These are phyloP conservation scores for Apocynum venetum DNA, from an alignment of 257 asterid species.

Conservation along the genomic window DNA sequence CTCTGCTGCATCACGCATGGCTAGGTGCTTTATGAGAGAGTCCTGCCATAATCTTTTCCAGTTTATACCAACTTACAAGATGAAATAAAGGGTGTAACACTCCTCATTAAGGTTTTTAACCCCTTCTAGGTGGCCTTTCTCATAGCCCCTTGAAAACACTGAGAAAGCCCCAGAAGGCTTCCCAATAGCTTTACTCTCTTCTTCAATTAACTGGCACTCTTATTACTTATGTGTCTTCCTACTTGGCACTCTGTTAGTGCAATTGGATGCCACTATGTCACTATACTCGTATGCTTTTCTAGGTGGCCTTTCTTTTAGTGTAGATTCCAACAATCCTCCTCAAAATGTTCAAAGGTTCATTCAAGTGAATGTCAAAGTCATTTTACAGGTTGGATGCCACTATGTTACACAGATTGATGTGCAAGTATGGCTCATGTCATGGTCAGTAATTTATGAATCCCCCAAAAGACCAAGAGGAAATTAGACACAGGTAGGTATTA, in stretches of 20 bases:
- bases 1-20: background rate
- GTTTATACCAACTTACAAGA: background rate
- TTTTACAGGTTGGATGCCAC: background rate
- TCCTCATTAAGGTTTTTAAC: background rate
- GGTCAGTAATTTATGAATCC: background rate
- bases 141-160: background rate
- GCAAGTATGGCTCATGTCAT: background rate
- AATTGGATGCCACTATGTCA: no score
- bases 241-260: background rate
- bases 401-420: background rate
- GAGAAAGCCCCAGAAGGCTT: background rate
- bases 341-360: background rate
- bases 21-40: background rate
- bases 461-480: background rate
- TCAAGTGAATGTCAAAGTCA: background rate
- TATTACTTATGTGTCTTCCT: background rate
- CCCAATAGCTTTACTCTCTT: background rate
- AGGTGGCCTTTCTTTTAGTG: background rate
- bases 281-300: no score
- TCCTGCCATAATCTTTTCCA: background rate
- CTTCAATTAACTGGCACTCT: background rate
- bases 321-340: background rate
- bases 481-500: background rate
- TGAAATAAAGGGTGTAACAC: background rate
- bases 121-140: background rate